Evolutionary conservation across 2,329 filamentous ascomycete species (phyloP).

Genomic region (Penicillium corylophilum): DNA sequence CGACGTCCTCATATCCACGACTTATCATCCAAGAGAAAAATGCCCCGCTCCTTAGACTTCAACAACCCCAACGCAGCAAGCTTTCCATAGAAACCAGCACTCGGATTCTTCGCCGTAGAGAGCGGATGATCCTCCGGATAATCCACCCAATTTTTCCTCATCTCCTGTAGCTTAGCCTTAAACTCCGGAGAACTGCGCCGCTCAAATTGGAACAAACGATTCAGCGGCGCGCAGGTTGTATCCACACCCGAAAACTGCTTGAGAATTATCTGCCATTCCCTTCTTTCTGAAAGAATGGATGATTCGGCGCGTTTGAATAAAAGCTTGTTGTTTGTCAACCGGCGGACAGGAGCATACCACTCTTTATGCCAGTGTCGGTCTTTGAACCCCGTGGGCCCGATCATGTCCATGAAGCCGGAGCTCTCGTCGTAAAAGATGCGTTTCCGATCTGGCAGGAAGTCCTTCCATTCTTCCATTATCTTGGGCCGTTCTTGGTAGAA

Average conservation of each 20-base stretch:
- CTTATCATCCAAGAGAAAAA: constrained; percentile 14
- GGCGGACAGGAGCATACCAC: constrained; percentile 7
- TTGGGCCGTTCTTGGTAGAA: constrained; percentile 40
- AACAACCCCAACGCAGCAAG: constrained; percentile 15
- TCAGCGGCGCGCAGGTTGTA: constrained; percentile 6
- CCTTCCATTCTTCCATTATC: constrained; percentile 49
- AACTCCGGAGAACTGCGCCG: neutral
- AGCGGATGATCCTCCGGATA: constrained; percentile 14
- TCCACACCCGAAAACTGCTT: constrained; percentile 11
- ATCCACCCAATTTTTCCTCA: constrained; percentile 9
- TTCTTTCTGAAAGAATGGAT: constrained; percentile 4
- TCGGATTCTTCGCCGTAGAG: constrained; percentile 12
- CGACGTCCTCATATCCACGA: constrained; percentile 9
- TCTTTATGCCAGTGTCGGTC: constrained; percentile 9
- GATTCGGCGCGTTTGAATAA: constrained; percentile 13
- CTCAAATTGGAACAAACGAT: constrained; percentile 17
- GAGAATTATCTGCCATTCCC: constrained; percentile 12
- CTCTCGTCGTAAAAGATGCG: constrained; percentile 36
- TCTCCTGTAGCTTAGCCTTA: constrained; percentile 10
- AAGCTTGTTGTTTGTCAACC: constrained; percentile 2
- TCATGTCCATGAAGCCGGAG: constrained; percentile 43
- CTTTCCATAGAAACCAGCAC: constrained; percentile 19
- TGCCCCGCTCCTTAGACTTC: constrained; percentile 5
- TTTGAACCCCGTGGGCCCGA: constrained; percentile 23
- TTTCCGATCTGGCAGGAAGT: constrained; percentile 43